Conservation (phyloP, 2,329 filamentous ascomycete genomes). For the Claviceps lovelessii region DNA sequence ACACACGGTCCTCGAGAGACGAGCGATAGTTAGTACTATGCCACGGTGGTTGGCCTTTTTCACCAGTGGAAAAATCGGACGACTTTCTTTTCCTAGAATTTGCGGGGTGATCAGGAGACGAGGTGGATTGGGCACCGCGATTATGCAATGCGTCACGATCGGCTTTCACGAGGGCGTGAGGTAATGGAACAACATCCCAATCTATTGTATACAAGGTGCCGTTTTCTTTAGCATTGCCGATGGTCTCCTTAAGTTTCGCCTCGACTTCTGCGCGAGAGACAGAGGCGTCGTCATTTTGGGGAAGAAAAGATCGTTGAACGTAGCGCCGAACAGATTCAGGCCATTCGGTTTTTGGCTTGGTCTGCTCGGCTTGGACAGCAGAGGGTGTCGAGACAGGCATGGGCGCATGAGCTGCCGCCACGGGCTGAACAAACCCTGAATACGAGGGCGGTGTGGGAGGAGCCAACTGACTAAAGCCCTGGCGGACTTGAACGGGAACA, state of each 20-base stretch:
- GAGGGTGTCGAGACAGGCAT: conserved; percentile 17
- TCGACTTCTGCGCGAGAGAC: conserved; percentile 61
- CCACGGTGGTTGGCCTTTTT: conserved; percentile 52
- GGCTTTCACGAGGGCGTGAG: conserved; percentile 66
- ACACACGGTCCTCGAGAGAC: conserved; percentile 61
- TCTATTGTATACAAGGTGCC: conserved; percentile 59
- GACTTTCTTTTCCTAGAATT: conserved; percentile 73
- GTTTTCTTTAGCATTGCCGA: conserved; percentile 65
- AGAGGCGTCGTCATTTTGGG: conserved; percentile 49
- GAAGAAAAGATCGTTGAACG: conserved; percentile 76
- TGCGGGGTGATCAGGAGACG: conserved; percentile 15
- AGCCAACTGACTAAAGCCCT: conserved; percentile 37
- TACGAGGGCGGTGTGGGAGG: conserved; percentile 21
- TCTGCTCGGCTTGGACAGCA: conserved; percentile 15
- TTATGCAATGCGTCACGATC: conserved; percentile 44
- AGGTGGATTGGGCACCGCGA: conserved; percentile 15
- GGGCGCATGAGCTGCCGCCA: conserved; percentile 15
- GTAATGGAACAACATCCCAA: conserved; percentile 72
- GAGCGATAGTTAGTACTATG: conserved; percentile 49
- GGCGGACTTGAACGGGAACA: conserved; percentile 47
- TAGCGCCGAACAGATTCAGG: conserved; percentile 71
- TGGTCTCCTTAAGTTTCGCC: conserved; percentile 69
- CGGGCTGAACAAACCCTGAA: conserved; percentile 17
- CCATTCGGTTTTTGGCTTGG: conserved; percentile 59
- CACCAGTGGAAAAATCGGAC: conserved; percentile 42